These are phyloP conservation scores for Pseudocercospora crystallina DNA, from an alignment of 2,329 filamentous ascomycete species.

Conservation along the genomic window DNA sequence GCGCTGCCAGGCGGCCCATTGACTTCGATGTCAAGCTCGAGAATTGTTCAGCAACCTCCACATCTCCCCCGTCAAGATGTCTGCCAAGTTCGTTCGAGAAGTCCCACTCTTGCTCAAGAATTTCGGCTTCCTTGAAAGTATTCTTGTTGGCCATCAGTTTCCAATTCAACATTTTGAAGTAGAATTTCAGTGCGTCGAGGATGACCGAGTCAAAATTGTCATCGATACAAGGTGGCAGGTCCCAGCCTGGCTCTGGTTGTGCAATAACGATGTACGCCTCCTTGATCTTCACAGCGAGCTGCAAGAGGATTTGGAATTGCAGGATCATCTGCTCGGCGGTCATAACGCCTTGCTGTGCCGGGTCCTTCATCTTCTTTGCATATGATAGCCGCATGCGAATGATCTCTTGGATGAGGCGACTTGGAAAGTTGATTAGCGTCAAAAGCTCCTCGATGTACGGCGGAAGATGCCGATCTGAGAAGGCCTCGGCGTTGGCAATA, in stretches of 20 bases:
- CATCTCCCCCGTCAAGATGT: slow-evolving; percentile 87
- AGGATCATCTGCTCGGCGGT: slow-evolving; percentile 98
- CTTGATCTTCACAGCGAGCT: slow-evolving; percentile 90
- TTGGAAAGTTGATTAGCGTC: slow-evolving; percentile 95
- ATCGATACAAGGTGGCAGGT: slow-evolving; percentile 91
- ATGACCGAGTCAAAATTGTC: slow-evolving; percentile 93
- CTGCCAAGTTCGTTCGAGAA: slow-evolving; percentile 93
- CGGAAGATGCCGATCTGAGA: slow-evolving; percentile 84
- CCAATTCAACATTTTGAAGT: slow-evolving; percentile 98
- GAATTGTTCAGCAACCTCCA: slow-evolving; percentile 97
- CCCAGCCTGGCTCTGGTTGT: slow-evolving; percentile 87
- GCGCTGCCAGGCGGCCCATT: slow-evolving; percentile 79
- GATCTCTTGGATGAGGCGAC: slow-evolving; percentile 92
- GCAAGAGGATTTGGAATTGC: slow-evolving; percentile 91
- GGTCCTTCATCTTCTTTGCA: slow-evolving; percentile 92
- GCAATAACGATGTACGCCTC: slow-evolving; percentile 81
- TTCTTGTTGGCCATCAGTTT: slow-evolving; percentile 97
- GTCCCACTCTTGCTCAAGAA: slow-evolving; percentile 96
- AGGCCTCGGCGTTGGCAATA: slow-evolving; percentile 80
- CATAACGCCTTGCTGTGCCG: slow-evolving; percentile 84
- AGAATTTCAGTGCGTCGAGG: slow-evolving; percentile 90
- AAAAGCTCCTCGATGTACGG: slow-evolving; percentile 96
- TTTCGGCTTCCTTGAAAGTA: slow-evolving; percentile 97
- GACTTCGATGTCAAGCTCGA: slow-evolving; percentile 91
- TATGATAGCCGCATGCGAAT: slow-evolving; percentile 89